Conservation (phyloP, 176 grass and related monocot species). For the Oryza rufipogon region DNA sequence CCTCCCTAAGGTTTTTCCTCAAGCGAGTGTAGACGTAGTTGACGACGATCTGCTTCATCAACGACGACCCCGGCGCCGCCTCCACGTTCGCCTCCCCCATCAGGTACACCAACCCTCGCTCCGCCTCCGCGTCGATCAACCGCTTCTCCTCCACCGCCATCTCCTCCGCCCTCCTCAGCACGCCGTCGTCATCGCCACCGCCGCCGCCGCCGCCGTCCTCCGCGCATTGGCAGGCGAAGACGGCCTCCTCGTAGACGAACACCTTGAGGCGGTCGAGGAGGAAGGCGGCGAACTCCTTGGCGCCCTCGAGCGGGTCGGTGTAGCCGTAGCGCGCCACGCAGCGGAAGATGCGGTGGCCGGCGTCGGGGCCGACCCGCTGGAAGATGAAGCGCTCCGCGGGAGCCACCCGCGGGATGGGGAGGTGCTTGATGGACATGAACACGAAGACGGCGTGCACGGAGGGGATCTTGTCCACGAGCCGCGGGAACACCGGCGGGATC, state of each 20-base stretch:
- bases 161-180: background rate
- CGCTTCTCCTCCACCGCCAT: conserved; percentile 24
- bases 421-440: conserved; percentile 60
- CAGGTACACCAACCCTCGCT: conserved; percentile 54
- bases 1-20: conserved; percentile 56
- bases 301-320: conserved; percentile 48
- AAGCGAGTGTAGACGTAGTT: conserved; percentile 55
- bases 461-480: conserved; percentile 59
- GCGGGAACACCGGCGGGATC: conserved; percentile 59
- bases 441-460: conserved; percentile 58
- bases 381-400: conserved; percentile 59
- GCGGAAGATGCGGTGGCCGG: conserved; percentile 39
- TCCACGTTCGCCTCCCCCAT: conserved; percentile 55
- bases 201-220: background rate
- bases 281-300: conserved; percentile 43
- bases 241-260: conserved; percentile 48
- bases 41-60: conserved; percentile 54
- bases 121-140: conserved; percentile 46
- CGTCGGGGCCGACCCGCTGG: conserved; percentile 36
- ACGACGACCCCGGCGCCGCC: conserved; percentile 29
- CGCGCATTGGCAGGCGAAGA: background rate
- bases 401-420: conserved; percentile 48
- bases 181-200: background rate
- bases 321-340: conserved; percentile 66
- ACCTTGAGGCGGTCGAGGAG: conserved; percentile 49